Base-by-base conservation (phyloP, 1,139 yeast species). In the Ogataea hybrid region DNA sequence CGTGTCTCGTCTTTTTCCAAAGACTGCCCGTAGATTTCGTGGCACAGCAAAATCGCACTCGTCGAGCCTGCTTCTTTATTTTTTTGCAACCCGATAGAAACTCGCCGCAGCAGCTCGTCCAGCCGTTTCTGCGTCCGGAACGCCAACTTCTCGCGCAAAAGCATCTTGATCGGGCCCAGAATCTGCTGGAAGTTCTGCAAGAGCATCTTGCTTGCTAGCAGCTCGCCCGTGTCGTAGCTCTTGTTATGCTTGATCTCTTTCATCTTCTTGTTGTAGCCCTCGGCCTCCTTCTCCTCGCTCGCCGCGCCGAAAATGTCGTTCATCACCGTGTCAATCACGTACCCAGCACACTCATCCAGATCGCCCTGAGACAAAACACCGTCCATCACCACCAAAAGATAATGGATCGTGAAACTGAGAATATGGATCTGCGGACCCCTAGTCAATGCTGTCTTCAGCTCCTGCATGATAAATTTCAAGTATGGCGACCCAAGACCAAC, bases 371-470 rank as follows among this genome's bases (percentile, higher is more conserved):
- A 49, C 37, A 89, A 62, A 11, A 44, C 35, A 2, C 51, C 54
- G 4, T 67, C 70, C 49, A 88, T 66, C 16, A 78, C 72, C 3
- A 75, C 75, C 43, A 92, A 65, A 34, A 92, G 66, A 35, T 81
- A 71, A 62, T 92, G 96, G 9, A 87, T 77, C 0, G 97, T 87
- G 64, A 71, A 92, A 58, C 97, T 89, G 57, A 94, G 75, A 45
- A 94, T 90, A 64, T 94, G 99, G 43, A 89, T 77, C 61, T 94
- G 98, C 7, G 96, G 87, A 32, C 98, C 98, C 57, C 95, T 75
- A 7, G 84, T 75, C 43, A 92, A 70, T 0, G 97, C 94, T 17
- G 84, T 67, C 50, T 77, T 81, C 57, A 94, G 72, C 59, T 92
- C 97, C 47, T 77, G 77, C 25, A 92, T 65, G 44, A 92, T 77